A percentile compares a stretch with the other conserved stretches of the same genome.
Conservation (phyloP, 2,329 filamentous ascomycete genomes). For the Aspergillus sp. region DNA sequence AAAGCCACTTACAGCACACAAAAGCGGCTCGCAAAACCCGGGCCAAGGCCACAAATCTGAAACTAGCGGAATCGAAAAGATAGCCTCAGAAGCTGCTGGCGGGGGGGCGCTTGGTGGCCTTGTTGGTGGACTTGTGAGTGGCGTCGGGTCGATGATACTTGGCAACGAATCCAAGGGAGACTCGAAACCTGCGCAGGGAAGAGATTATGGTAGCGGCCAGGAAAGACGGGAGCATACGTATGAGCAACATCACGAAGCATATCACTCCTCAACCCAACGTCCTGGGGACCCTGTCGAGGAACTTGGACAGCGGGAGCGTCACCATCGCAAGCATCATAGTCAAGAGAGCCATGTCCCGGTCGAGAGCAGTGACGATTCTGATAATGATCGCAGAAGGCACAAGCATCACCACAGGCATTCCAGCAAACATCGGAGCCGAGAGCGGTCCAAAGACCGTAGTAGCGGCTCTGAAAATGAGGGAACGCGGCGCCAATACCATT, state of each 20-base stretch:
- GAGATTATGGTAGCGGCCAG: not conserved
- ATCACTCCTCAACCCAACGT: not conserved
- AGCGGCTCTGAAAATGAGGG: not conserved
- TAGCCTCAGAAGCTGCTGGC: slow-evolving; percentile 61
- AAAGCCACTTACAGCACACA: slow-evolving; percentile 75
- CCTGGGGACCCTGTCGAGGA: not conserved
- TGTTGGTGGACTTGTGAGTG: slow-evolving; percentile 65
- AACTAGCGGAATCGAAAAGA: slow-evolving; percentile 45
- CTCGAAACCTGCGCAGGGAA: not conserved
- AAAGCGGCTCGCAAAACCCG: slow-evolving; percentile 35
- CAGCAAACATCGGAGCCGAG: slow-evolving; percentile 1
- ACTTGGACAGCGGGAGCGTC: not conserved
- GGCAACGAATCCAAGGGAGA: slow-evolving; percentile 50
- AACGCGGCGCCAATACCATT: not conserved
- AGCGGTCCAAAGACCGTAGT: slow-evolving; percentile 1
- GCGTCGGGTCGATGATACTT: slow-evolving; percentile 61
- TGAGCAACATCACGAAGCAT: not conserved
- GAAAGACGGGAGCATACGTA: slow-evolving; percentile 13
- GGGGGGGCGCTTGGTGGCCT: slow-evolving; percentile 69
- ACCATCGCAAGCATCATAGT: slow-evolving; percentile 17
- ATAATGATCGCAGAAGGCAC: not conserved
- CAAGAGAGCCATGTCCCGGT: not conserved
- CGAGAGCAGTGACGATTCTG: not conserved
- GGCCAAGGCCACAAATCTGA: slow-evolving; percentile 19
- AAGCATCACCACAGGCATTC: not conserved